Base-by-base conservation (phyloP, 2,329 filamentous ascomycete species). In the Elsinoe ampelina region DNA sequence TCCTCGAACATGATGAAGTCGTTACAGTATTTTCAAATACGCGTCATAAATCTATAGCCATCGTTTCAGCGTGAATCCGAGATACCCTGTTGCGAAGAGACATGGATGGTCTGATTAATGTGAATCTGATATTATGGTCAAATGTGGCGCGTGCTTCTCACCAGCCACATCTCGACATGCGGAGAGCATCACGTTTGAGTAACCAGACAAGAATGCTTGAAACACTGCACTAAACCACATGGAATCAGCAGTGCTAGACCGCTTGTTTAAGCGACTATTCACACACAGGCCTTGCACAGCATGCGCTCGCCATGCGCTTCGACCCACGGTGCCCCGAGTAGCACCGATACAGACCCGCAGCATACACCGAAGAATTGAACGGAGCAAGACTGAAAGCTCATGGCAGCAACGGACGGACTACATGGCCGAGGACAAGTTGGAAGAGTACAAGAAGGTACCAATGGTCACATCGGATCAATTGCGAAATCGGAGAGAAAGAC, bases 371-470 rank as follows among this genome's bases (percentile, higher is more conserved):
- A 59, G 36, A 57, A 57, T 59, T 32, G 59, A 63, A 58, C 76
- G 64, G 67, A 73, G 66, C 32, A 72, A 65, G 50, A 80, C 79
- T 63, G 86, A 87, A 67, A 86, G 81, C 71, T 77, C 84, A 64
- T 97, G 93, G 93, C 88, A 92, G 72, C 91, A 95, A 70, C 79
- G 92, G 59, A 86, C 80, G 26, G 82, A 87, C 61, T 73, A 89
- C 17, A 84, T 93, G 58, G 83, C 87, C 0, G 76, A 80, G 57
- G 89, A 98, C 67, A 85, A 89, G 71, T 78, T 80, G 2, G 83
- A 88, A 47, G 91, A 97, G 71, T 91, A 91, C 70, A 80, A 83
- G 60, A 79, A 81, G 65, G 95, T 89, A 67, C 91, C 93, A 0
- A 83, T 86, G 68, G 86, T 98, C 50, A 95, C 90, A 7, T 82